Evolutionary conservation across 2,329 filamentous ascomycete genomes (phyloP).

Genomic region (Colletotrichum cordylinicola): DNA sequence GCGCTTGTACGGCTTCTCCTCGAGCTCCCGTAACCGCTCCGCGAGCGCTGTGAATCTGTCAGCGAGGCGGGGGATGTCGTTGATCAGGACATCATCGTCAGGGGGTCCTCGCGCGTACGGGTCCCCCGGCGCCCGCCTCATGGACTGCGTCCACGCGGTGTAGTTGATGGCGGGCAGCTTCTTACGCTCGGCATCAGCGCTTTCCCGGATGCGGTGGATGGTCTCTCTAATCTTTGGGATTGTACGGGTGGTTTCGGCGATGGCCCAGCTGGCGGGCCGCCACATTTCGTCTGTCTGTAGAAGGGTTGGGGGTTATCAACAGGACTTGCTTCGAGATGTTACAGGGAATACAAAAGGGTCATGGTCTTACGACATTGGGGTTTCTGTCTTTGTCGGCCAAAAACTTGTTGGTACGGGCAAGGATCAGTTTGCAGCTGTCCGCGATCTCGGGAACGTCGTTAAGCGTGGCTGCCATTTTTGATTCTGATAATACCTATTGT

Average conservation of each 20-base stretch:
- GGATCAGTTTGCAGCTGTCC: background rate
- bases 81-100: background rate
- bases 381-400: background rate
- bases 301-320: accelerated
- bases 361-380: background rate
- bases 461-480: background rate
- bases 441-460: background rate
- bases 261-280: background rate
- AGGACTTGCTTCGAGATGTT: background rate
- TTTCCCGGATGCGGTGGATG: background rate
- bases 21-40: background rate
- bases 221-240: background rate
- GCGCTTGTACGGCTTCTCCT: background rate
- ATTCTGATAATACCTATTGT: too few species aligned
- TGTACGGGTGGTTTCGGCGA: background rate
- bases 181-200: background rate
- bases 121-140: background rate
- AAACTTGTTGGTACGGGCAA: background rate
- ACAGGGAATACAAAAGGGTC: background rate
- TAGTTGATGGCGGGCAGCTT: background rate
- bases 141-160: background rate
- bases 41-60: background rate
- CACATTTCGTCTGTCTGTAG: background rate
- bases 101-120: background rate
- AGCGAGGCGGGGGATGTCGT: background rate